These are phyloP conservation scores for Murraya koenigii DNA, from an alignment of 345 rosid species.

Conservation along the genomic window DNA sequence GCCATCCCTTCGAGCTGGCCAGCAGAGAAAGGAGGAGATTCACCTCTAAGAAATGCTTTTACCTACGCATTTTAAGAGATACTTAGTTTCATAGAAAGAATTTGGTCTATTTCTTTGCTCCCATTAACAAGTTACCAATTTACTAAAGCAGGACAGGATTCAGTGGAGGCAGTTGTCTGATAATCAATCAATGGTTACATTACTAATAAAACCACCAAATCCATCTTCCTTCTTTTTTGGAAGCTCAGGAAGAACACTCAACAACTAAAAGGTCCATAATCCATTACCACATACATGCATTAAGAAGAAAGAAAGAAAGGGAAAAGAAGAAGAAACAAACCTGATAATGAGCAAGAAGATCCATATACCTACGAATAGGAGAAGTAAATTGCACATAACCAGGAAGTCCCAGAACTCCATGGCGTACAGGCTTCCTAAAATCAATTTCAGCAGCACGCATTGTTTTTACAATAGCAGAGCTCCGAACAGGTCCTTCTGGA, in stretches of 20 bases:
- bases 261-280: background rate
- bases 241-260: background rate
- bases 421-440: constrained; percentile 81
- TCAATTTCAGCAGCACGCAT: constrained; percentile 94
- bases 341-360: constrained; percentile 98
- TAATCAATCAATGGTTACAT: background rate
- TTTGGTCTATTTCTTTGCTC: background rate
- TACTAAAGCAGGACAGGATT: background rate
- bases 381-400: constrained; percentile 98
- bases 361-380: constrained; percentile 95
- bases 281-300: background rate
- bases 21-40: constrained; percentile 75
- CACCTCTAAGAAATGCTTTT: constrained; percentile 82
- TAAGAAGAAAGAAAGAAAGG: background rate
- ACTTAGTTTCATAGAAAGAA: background rate
- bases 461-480: constrained; percentile 63
- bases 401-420: constrained; percentile 86
- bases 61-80: constrained; percentile 37
- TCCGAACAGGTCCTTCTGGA: constrained; percentile 94
- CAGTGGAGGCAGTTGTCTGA: background rate
- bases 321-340: constrained; percentile 30
- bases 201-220: background rate
- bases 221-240: background rate
- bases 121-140: background rate
- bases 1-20: constrained; percentile 91